Conservation (phyloP, 345 rosid species). For the Turritis glabra region DNA sequence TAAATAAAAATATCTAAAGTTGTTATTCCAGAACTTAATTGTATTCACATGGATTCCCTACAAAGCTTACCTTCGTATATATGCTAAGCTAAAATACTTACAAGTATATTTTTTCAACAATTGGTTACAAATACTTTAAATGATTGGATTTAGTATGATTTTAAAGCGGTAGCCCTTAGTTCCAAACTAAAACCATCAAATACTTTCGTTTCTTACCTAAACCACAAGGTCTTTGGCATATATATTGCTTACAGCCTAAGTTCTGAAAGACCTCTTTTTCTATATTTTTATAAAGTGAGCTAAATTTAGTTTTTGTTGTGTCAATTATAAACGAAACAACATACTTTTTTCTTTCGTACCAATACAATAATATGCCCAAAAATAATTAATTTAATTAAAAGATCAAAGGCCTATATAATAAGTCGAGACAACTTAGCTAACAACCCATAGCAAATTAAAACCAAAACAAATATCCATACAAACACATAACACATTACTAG, state of each 20-base stretch:
- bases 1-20: background rate
- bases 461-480: conserved; percentile 18
- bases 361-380: conserved; percentile 18
- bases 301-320: background rate
- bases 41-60: conserved; percentile 6
- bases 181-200: conserved; percentile 5
- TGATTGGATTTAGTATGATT: background rate
- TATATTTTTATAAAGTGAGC: conserved; percentile 3
- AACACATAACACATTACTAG: conserved; percentile 25
- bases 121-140: background rate
- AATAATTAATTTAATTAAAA: conserved; percentile 12
- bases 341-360: conserved; percentile 27
- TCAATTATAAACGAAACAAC: conserved; percentile 21
- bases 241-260: conserved; percentile 39
- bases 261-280: conserved; percentile 26
- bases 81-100: background rate
- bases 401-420: conserved; percentile 26
- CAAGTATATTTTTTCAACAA: background rate
- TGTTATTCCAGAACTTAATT: background rate
- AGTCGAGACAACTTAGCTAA: conserved; percentile 19
- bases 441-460: conserved; percentile 25
- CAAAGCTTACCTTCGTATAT: background rate
- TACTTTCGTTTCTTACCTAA: conserved; percentile 22
- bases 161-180: background rate
- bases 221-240: conserved; percentile 23